Evolutionary conservation across 495 filamentous ascomycete genomes (phyloP), one percentile per base, ranked within the genome.

Genomic region (Penicillium flavigenum): DNA sequence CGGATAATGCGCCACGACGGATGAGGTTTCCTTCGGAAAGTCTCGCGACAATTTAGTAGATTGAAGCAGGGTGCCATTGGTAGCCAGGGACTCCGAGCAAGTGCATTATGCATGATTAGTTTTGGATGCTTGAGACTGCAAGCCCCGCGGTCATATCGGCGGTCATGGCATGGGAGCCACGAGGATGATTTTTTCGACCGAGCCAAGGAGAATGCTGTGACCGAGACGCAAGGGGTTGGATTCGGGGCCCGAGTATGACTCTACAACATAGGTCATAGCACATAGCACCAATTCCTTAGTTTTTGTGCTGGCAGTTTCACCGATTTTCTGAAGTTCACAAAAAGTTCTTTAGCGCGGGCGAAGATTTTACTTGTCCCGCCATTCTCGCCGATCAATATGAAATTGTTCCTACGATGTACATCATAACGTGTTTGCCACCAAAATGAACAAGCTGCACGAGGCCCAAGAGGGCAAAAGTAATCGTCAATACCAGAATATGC

Each of bases 401-500:
- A 3, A 32, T 11, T 29, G 5, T 4, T 16, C 17, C 9, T 48
- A 39, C n/a, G 16, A 39, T 17, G 36, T 39, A 39, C 36, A 52
- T 49, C 16, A 47, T 26, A 16, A 41, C 50, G 39, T 47, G 38
- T 56, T 56, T 44, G 58, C 48, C 42, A 50, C 50, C 31, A 51
- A 53, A 41, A 45, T 47, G 38, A 24, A 45, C 34, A 16, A 54
- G 34, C 59, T 67, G 65, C 68, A 71, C n/a, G 54, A 57, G 50
- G 58, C 68, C 66, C 53, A 66, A 60, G 31, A 51, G 1, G 61
- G 65, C 46, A 63, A 65, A 49, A 24, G 51, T 42, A 41, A 57
- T 53, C 46, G 41, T 61, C 63, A 57, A 44, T 38, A 57, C 61
- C 54, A 64, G 47, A 42, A 47, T 52, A 29, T 56, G 47, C 56